Percentiles rank a stretch among this genome's conserved stretches.
Conservation (phyloP, 768 basidiomycete species). For the Termitomyces sp. region DNA sequence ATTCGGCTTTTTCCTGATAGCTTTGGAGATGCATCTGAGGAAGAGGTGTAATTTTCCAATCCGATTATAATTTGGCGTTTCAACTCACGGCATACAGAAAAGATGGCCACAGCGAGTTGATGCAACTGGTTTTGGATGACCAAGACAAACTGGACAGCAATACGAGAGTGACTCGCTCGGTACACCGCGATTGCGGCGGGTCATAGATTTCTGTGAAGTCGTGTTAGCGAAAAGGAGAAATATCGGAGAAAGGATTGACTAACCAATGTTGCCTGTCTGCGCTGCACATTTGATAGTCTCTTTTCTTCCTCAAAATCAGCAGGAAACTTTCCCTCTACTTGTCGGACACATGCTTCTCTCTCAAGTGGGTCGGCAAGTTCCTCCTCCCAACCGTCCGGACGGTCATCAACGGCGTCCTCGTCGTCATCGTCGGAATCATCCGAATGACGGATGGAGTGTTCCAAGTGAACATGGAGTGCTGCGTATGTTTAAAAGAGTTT, state of each 20-base stretch:
- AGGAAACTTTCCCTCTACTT: background rate
- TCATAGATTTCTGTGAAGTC: background rate
- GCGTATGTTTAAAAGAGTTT: constrained; percentile 1
- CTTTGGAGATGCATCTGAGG: constrained; percentile 7
- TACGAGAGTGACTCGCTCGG: background rate
- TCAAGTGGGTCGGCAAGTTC: constrained; percentile 4
- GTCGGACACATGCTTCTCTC: background rate
- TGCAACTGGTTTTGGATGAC: background rate
- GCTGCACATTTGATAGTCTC: constrained; percentile 1
- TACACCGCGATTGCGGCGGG: constrained; percentile 1
- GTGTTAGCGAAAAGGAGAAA: background rate
- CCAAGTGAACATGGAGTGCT: constrained; percentile 3
- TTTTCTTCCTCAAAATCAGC: background rate
- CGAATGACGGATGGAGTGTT: constrained; percentile 6
- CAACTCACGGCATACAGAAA: constrained; percentile 8
- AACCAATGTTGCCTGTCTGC: constrained; percentile 7
- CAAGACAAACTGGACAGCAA: constrained; percentile 7
- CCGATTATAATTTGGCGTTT: too few relatives aligned
- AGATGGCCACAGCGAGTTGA: constrained; percentile 11
- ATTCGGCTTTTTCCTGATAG: constrained; percentile 5
- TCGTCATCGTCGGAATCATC: constrained; percentile 6
- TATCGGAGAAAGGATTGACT: background rate
- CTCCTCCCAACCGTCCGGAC: constrained; percentile 10
- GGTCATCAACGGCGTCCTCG: background rate
- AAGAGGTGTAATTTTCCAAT: background rate